phyloP scores from a whole-genome alignment of 805 yeast species.

The Pichia paraexigua region DNA sequence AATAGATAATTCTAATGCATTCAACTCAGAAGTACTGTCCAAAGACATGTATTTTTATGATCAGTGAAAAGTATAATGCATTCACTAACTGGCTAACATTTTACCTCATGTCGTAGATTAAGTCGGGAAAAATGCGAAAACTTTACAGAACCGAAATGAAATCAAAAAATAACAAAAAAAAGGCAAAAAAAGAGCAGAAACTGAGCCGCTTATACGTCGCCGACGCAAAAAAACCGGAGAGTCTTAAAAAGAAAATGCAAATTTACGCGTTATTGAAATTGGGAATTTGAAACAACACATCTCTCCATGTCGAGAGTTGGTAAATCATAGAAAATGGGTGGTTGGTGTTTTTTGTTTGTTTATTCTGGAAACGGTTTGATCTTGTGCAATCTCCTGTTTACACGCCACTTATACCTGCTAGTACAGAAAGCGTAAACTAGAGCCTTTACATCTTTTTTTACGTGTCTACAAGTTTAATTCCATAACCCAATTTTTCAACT shows the following conservation, averaged over 20 bases:
- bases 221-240: background rate
- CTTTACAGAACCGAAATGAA: background rate
- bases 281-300: background rate
- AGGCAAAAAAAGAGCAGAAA: background rate
- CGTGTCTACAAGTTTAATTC: background rate
- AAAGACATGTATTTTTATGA: background rate
- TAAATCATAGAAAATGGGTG: background rate
- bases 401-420: background rate
- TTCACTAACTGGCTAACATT: background rate
- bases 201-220: background rate
- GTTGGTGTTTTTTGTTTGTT: background rate
- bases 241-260: background rate
- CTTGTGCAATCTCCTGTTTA: background rate
- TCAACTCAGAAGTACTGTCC: background rate
- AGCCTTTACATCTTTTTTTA: background rate
- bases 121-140: background rate
- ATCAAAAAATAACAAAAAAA: background rate
- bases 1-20: background rate
- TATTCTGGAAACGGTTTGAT: background rate
- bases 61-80: background rate
- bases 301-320: background rate
- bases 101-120: background rate
- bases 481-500: background rate
- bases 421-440: background rate
- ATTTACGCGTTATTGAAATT: background rate